Conservation (phyloP, 2,329 filamentous ascomycete species). For the Alternaria hordeiaustralica region DNA sequence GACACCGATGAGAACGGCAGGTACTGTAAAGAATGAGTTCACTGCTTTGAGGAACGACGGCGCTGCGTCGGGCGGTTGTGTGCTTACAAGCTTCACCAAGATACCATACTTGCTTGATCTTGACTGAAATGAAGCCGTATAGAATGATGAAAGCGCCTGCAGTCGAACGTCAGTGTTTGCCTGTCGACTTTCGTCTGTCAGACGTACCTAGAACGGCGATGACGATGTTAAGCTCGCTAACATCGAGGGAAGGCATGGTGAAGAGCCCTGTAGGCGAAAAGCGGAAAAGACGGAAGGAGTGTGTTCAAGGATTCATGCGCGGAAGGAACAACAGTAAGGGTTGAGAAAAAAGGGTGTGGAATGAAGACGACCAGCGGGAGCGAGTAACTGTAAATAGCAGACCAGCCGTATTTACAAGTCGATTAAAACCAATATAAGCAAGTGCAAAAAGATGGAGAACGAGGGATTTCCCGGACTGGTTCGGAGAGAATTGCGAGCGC, state of each 20-base stretch:
- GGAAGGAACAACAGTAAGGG: background rate
- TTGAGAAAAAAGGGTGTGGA: background rate
- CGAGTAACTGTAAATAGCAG: constrained; percentile 5
- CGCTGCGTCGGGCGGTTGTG: constrained; percentile 19
- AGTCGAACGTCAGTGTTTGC: background rate
- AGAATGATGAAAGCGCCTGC: constrained; percentile 56
- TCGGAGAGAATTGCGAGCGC: constrained; percentile 1
- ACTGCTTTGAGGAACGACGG: background rate
- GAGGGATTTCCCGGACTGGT: constrained; percentile 5
- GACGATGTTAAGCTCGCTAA: constrained; percentile 63
- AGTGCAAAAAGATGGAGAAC: constrained; percentile 6
- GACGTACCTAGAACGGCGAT: constrained; percentile 53
- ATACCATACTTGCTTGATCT: constrained; percentile 62
- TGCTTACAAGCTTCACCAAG: constrained; percentile 60
- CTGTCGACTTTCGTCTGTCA: background rate
- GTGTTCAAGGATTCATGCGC: background rate
- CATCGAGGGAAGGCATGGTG: constrained; percentile 56
- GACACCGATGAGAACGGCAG: constrained; percentile 61
- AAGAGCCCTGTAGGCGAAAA: background rate
- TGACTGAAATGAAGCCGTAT: constrained; percentile 60
- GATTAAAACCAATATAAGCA: constrained; percentile 9
- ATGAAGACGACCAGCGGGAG: constrained; percentile 1
- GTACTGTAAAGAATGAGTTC: constrained; percentile 17
- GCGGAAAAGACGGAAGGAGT: background rate
- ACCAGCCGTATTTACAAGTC: constrained; percentile 10